A percentile compares a stretch with the other conserved stretches of the same genome.
phyloP scores from a whole-genome alignment of 176 grass and related monocot genomes.

The barley (Hordeum vulgare) region MorexV3_pseudomolecules_assembly NC_058520.1:499536214-499536713 shows the following conservation, averaged over 20 bases:
- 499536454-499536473: slow-evolving; percentile 6
- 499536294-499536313: neutral
- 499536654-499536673: neutral
- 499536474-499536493: neutral
- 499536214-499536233: neutral
- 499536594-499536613: slow-evolving; percentile 22
- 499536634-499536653: neutral
- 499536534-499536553: slow-evolving; percentile 81
- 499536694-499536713: slow-evolving; percentile 1
- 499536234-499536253: neutral
- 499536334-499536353: slow-evolving; percentile 85
- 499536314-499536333: slow-evolving; percentile 9
- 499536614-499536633: slow-evolving; percentile 3
- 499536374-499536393: slow-evolving; percentile 88
- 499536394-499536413: slow-evolving; percentile 83
- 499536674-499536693: slow-evolving; percentile 19
- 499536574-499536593: slow-evolving; percentile 88
- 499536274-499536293: neutral
- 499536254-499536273: neutral
- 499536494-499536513: slow-evolving; percentile 69
- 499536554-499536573: slow-evolving; percentile 85
- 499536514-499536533: slow-evolving; percentile 74
- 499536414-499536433: slow-evolving; percentile 76
- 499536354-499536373: slow-evolving; percentile 77
- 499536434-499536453: slow-evolving; percentile 48